These are phyloP conservation scores for Kwoniella mangroviensis DNA, from an alignment of 768 basidiomycete genomes.

Conservation along the genomic window DNA sequence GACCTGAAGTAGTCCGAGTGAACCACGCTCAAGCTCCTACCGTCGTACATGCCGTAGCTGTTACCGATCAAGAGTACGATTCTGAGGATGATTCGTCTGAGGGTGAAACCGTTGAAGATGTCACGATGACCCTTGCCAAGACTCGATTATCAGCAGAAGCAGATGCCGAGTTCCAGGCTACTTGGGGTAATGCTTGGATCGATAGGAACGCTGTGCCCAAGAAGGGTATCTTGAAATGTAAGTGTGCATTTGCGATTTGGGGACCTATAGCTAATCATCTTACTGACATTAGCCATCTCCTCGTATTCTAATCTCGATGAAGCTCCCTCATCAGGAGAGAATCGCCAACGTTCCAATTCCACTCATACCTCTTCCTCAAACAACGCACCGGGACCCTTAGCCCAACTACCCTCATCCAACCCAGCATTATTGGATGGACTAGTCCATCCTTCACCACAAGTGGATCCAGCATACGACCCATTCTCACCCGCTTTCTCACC, in stretches of 20 bases:
- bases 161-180: constrained; percentile 67
- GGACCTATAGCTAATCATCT: background rate
- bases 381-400: constrained; percentile 71
- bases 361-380: constrained; percentile 63
- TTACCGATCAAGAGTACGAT: constrained; percentile 64
- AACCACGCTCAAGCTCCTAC: constrained; percentile 65
- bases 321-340: constrained; percentile 17
- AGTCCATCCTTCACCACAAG: constrained; percentile 22
- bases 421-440: constrained; percentile 62
- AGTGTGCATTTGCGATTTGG: constrained; percentile 51
- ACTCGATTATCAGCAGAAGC: constrained; percentile 36
- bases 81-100: constrained; percentile 63
- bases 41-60: constrained; percentile 44
- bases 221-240: constrained; percentile 88
- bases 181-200: constrained; percentile 73
- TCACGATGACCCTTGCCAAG: constrained; percentile 43
- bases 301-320: constrained; percentile 20
- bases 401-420: constrained; percentile 67
- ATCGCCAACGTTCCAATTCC: constrained; percentile 71
- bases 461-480: constrained; percentile 50
- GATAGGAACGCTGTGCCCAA: constrained; percentile 65
- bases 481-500: constrained; percentile 66
- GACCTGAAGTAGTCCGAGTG: constrained; percentile 45
- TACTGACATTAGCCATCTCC: constrained; percentile 23
- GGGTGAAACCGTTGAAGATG: constrained; percentile 60